Evolutionary conservation across 2,329 filamentous ascomycete species (phyloP), one percentile per base, ranked within the genome.

Genomic region (Delphinella strobiligena): DNA sequence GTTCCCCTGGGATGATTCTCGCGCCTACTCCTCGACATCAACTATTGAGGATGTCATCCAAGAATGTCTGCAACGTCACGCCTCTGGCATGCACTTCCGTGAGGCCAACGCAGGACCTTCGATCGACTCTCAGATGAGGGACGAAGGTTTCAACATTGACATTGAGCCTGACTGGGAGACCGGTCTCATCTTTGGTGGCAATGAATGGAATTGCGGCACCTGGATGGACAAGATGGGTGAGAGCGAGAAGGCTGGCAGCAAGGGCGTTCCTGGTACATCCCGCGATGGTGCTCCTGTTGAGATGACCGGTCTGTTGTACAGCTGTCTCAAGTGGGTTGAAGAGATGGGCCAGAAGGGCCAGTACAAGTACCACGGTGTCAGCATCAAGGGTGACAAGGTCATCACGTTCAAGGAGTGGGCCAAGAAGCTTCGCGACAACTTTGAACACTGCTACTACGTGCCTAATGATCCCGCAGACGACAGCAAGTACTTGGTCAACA

Each of bases 221-320:
- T 98, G 91, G 91, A 95, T 95, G 87, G 91, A 98, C 69, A 98
- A 98, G 72, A 98, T 98, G 91, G 91, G 91, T n/a, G 91, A 98
- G 61, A 94, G 87, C 46, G 78, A 83, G 47, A 83, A 80, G 45
- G 91, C 93, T 12, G 81, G 82, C 43, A 94, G 80, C 54, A 96
- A 95, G 65, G 93, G 91, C 36, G 69, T 94, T 15, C 93, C 91
- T 1, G 91, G 88, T 7, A 98, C 91, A n/a, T 91, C 91, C 34
- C 82, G 93, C 52, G 93, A 98, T 57, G 91, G 91, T 19, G 87
- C 91, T 31, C 87, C 91, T 15, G 75, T 98, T 41, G 91, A 98
- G 60, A 96, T 98, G 55, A 94, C 81, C 1, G 93, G 91, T 35
- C 73, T 98, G 41, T 69, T 91, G 14, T 98, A 94, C 68, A 96